Conservation (phyloP, 1,139 yeast species). For the Geotrichum carabidarum region DNA sequence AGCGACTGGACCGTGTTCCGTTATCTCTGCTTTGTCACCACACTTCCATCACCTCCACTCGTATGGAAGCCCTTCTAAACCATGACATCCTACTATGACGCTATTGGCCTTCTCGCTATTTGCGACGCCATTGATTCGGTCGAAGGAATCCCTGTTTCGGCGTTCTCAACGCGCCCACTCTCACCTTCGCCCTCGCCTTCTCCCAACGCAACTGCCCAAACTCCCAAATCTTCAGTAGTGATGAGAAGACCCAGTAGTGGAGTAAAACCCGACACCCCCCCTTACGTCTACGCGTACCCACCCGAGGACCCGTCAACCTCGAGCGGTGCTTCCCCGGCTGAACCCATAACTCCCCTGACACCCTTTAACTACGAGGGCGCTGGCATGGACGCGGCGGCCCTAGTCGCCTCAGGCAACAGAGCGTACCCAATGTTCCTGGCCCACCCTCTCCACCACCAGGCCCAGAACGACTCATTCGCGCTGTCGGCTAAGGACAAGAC, state of each 20-base stretch:
- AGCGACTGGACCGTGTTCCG: no score
- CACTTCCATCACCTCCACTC: no score
- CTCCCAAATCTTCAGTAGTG: background rate
- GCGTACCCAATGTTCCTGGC: constrained; percentile 7
- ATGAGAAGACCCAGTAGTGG: background rate
- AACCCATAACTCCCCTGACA: background rate
- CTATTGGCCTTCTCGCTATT: constrained; percentile 40
- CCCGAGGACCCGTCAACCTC: background rate
- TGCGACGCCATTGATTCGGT: constrained; percentile 41
- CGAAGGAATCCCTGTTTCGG: constrained; percentile 34
- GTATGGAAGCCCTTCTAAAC: background rate
- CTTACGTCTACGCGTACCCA: constrained; percentile 3
- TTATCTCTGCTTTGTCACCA: no score
- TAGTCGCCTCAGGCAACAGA: background rate
- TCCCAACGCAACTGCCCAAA: constrained; percentile 7
- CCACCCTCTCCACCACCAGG: background rate
- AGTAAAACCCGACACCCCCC: background rate
- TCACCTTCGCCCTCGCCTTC: background rate
- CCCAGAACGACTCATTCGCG: background rate
- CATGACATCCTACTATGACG: constrained; percentile 36
- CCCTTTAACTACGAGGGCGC: background rate
- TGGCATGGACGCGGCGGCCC: no score
- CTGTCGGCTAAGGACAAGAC: background rate
- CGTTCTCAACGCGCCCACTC: constrained; percentile 10
- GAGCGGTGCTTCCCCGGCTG: background rate